phyloP scores from a whole-genome alignment of 805 yeast genomes.

The Kregervanrija pseudodelftensis region DNA sequence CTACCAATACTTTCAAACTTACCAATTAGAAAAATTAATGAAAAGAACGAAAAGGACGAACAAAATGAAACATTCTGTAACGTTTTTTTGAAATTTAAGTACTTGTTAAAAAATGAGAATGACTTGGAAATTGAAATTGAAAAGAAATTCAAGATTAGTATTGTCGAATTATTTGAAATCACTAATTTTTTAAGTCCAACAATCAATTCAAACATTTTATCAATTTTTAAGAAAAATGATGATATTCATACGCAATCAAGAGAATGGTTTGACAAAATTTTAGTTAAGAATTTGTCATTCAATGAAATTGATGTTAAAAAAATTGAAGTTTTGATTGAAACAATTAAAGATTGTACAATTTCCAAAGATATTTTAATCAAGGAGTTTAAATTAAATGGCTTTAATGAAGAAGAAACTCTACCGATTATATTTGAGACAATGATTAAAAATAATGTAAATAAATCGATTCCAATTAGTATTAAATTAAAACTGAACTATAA shows the following conservation, averaged over 20 bases:
- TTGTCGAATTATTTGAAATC: conserved; percentile 9
- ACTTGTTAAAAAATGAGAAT: conserved; percentile 3
- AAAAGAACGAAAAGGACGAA: not conserved
- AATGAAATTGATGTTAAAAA: conserved; percentile 11
- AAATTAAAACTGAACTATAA: conserved; percentile 13
- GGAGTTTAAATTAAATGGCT: not conserved
- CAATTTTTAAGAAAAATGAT: too few relatives aligned
- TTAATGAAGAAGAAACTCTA: not conserved
- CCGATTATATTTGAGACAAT: not conserved
- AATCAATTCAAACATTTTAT: too few relatives aligned
- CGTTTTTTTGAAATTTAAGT: conserved; percentile 12
- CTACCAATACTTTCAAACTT: conserved; percentile 18
- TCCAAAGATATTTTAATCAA: not conserved
- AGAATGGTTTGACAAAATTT: conserved; percentile 7
- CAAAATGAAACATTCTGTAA: conserved; percentile 8
- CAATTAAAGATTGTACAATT: conserved; percentile 1
- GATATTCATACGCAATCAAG: conserved; percentile 24
- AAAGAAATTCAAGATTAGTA: conserved; percentile 2
- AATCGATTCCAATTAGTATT: conserved; percentile 19
- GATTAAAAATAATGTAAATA: conserved; percentile 4
- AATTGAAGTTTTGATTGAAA: not conserved
- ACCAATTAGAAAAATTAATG: conserved; percentile 1
- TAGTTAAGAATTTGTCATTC: conserved; percentile 24
- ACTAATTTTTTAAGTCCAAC: conserved; percentile 1
- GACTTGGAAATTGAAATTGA: conserved; percentile 1